A percentile compares a stretch with the other conserved stretches of the same genome.
These are phyloP conservation scores for Piper betle DNA, from an alignment of 164 flowering plant genomes.

Conservation along the genomic window DNA sequence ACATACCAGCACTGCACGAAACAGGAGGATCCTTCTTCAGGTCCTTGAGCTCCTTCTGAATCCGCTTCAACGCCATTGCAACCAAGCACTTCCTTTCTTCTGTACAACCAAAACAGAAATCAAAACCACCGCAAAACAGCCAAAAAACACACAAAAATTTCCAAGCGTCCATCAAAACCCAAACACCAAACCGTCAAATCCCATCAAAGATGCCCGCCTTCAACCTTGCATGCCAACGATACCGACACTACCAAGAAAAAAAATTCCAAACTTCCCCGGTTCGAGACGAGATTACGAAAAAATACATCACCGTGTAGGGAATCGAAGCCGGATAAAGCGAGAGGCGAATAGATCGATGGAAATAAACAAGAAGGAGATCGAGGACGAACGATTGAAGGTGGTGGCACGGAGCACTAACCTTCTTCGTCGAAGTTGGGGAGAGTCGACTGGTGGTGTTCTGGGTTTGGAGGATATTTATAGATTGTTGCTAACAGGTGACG, in stretches of 20 bases:
- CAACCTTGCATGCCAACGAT: not conserved
- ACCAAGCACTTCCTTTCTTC: not conserved
- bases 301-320: not conserved
- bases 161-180: not conserved
- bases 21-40: slow-evolving; percentile 43
- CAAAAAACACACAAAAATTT: not conserved
- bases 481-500: too few species aligned
- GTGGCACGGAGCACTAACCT: too few species aligned
- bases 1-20: slow-evolving; percentile 35
- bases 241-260: not conserved
- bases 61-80: slow-evolving; percentile 36
- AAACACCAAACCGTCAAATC: not conserved
- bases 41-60: slow-evolving; percentile 37
- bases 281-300: too few species aligned
- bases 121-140: not conserved
- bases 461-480: too few species aligned
- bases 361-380: too few species aligned
- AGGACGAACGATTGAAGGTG: too few species aligned
- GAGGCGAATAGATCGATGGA: too few species aligned
- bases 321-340: too few species aligned
- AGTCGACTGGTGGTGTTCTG: too few species aligned
- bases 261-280: not conserved
- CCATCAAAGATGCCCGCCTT: not conserved
- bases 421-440: too few species aligned
- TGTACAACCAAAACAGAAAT: not conserved